These are phyloP conservation scores for Xylogone sp. DNA, from an alignment of 2,329 filamentous ascomycete species.

Conservation along the genomic window DNA sequence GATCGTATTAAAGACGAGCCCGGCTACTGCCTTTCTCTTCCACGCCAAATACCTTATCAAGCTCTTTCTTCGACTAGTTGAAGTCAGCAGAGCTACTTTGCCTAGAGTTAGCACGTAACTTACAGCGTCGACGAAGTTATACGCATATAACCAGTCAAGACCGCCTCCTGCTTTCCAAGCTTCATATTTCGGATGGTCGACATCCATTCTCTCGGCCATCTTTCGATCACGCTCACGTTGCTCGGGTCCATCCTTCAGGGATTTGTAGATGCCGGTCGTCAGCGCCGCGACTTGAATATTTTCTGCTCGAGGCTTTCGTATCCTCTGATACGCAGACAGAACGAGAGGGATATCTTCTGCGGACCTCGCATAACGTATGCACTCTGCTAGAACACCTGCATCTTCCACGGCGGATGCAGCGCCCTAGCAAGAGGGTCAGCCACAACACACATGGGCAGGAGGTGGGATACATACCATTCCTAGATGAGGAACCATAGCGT, in stretches of 20 bases:
- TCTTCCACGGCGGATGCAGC: constrained; percentile 41
- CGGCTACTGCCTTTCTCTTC: neutral
- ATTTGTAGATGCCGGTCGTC: neutral
- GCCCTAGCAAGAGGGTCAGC: constrained; percentile 32
- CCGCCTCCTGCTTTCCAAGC: neutral
- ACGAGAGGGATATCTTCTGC: constrained; percentile 26
- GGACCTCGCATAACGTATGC: constrained; percentile 25
- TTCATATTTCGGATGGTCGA: neutral
- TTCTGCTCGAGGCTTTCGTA: constrained; percentile 30
- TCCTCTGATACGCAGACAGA: constrained; percentile 33
- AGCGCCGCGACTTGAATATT: neutral
- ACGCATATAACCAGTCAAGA: neutral
- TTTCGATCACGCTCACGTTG: neutral
- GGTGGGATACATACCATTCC: constrained; percentile 17
- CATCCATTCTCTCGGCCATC: neutral
- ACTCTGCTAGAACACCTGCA: constrained; percentile 32
- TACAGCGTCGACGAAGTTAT: constrained; percentile 1
- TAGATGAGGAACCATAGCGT: constrained; percentile 19
- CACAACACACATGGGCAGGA: constrained; percentile 21
- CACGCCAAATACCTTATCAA: neutral
- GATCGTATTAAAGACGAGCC: neutral
- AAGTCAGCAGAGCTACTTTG: neutral
- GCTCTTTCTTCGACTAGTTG: neutral
- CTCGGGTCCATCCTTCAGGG: neutral
- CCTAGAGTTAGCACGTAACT: neutral